Percentiles rank a stretch among this genome's conserved stretches.
These are phyloP conservation scores for Paratrimastix pyriformis DNA, from an alignment of 78 protist genomes.

Conservation along the genomic window DNA sequence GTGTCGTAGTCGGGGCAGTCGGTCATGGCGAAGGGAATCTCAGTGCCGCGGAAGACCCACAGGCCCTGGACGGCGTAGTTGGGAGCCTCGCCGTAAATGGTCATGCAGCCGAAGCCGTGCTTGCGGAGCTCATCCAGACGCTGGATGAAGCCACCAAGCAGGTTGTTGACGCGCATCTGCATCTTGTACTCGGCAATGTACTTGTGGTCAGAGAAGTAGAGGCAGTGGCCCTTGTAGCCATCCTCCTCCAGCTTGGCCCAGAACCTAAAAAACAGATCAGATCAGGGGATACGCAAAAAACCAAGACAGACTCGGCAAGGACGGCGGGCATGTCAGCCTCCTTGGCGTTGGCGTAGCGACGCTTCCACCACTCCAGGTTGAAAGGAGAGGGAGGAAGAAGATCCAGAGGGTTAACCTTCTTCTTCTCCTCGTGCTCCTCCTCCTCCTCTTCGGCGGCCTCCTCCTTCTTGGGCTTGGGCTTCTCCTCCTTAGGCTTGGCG, in stretches of 20 bases:
- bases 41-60: not conserved
- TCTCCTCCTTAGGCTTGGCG: not conserved
- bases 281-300: no score
- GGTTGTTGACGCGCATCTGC: not conserved
- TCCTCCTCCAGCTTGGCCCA: no score
- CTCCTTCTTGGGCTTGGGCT: not conserved
- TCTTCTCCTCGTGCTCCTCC: no score
- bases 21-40: not conserved
- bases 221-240: not conserved
- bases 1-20: not conserved
- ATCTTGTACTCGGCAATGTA: not conserved
- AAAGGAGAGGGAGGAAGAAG: not conserved
- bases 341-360: not conserved
- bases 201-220: not conserved
- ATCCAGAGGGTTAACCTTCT: not conserved
- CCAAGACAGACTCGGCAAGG: no score
- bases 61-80: not conserved
- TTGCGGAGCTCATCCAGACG: not conserved
- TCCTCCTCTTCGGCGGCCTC: slow-evolving; percentile 10
- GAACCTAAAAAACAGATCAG: no score
- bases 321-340: no score
- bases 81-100: not conserved
- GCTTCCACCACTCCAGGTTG: not conserved
- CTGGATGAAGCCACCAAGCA: not conserved
- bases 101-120: not conserved